A percentile compares a stretch with the other conserved stretches of the same genome.
Conservation (phyloP, 2,329 filamentous ascomycete genomes). For the Venturia asperata region DNA sequence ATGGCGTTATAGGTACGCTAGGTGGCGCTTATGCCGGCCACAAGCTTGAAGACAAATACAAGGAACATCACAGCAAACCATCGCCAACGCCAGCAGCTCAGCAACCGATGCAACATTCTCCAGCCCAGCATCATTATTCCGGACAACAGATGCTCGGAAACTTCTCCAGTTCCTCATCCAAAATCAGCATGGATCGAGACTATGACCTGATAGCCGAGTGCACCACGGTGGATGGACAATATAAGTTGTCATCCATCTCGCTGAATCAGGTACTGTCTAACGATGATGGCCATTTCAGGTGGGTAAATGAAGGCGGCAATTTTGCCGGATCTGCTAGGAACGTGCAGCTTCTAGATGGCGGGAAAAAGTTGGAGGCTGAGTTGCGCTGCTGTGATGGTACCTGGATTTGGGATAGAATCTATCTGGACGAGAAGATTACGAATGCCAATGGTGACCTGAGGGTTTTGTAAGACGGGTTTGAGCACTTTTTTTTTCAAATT, state of each 20-base stretch:
- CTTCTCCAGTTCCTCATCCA: conserved; percentile 13
- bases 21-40: conserved; percentile 19
- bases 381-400: conserved; percentile 10
- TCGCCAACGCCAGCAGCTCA: not conserved
- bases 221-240: not conserved
- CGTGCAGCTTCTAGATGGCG: conserved; percentile 13
- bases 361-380: conserved; percentile 15
- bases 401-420: conserved; percentile 12
- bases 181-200: conserved; percentile 14
- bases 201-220: conserved; percentile 18
- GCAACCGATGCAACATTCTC: not conserved
- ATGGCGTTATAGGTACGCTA: conserved; percentile 16
- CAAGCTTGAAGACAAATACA: conserved; percentile 19
- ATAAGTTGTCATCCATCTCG: conserved; percentile 13
- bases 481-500: not conserved
- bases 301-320: conserved; percentile 16
- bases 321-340: conserved; percentile 18
- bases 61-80: conserved; percentile 13
- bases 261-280: conserved; percentile 18
- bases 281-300: conserved; percentile 18
- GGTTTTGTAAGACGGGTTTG: not conserved
- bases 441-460: conserved; percentile 19
- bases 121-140: conserved; percentile 1
- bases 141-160: conserved; percentile 13
- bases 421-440: conserved; percentile 18